phyloP scores from a whole-genome alignment of 192 early-diverging fungal species.

The Linnemannia elongata region DNA sequence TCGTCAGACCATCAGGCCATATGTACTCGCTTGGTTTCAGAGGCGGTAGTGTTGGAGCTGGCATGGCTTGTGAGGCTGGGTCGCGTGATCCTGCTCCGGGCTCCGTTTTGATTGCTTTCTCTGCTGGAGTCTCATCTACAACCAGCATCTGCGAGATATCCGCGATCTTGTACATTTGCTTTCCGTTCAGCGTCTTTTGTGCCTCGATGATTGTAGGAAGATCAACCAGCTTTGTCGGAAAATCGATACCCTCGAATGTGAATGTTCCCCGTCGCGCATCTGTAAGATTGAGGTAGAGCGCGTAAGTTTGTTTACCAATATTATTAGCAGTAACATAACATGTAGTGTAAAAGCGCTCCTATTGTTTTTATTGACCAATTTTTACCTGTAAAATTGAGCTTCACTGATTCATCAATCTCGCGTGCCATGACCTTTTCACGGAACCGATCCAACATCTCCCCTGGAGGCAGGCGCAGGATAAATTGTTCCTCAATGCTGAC shows the following conservation, averaged over 20 bases:
- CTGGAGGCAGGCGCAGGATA: conserved; percentile 77
- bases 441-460: conserved; percentile 63
- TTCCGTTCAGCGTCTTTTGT: conserved; percentile 88
- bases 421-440: conserved; percentile 63
- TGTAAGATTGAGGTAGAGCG: conserved; percentile 17
- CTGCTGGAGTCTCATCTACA: conserved; percentile 15
- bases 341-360: conserved; percentile 57
- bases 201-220: conserved; percentile 89
- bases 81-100: background rate
- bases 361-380: conserved; percentile 18
- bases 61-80: conserved; percentile 9
- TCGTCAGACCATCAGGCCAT: conserved; percentile 85
- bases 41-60: conserved; percentile 16
- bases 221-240: conserved; percentile 81
- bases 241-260: conserved; percentile 64
- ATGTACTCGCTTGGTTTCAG: conserved; percentile 71
- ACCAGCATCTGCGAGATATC: conserved; percentile 84
- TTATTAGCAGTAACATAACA: background rate
- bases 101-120: conserved; percentile 29
- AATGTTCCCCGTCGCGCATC: conserved; percentile 74
- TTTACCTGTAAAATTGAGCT: conserved; percentile 58
- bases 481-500: conserved; percentile 87
- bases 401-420: conserved; percentile 60
- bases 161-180: conserved; percentile 88
- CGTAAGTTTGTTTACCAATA: background rate